Conservation (phyloP, 345 rosid species). For the Populus deltoides region DNA sequence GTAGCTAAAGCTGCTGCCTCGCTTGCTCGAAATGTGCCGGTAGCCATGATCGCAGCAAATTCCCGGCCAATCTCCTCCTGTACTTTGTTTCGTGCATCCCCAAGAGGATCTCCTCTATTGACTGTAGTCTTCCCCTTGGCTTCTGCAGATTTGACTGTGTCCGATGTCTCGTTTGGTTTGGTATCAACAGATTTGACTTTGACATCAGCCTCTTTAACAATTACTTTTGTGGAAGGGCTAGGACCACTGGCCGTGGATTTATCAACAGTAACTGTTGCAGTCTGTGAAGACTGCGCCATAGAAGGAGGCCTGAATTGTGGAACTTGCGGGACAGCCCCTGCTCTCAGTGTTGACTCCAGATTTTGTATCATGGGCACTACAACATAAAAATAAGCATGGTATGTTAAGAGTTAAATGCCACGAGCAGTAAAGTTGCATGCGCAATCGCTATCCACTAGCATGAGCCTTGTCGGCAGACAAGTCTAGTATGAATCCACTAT, state of each 20-base stretch:
- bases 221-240: background rate
- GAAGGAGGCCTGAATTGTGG: conserved; percentile 72
- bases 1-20: conserved; percentile 93
- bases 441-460: background rate
- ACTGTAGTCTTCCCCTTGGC: conserved; percentile 20
- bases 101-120: conserved; percentile 53
- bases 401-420: too few species aligned
- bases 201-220: background rate
- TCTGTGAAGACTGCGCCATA: conserved; percentile 20
- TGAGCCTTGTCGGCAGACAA: background rate
- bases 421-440: too few species aligned
- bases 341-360: conserved; percentile 67
- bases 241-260: conserved; percentile 26
- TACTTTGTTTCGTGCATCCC: conserved; percentile 71
- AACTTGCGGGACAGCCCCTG: conserved; percentile 84
- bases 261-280: conserved; percentile 16
- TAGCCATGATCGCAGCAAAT: conserved; percentile 77
- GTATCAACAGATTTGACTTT: conserved; percentile 15
- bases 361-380: conserved; percentile 97
- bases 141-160: conserved; percentile 28
- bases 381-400: background rate
- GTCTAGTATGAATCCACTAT: background rate
- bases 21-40: conserved; percentile 75
- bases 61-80: conserved; percentile 82
- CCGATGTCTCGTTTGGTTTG: conserved; percentile 21